Evolutionary conservation across 345 rosid genomes (phyloP), one percentile per base, ranked within the genome.

Genomic region (Leavenworthia alabamica): DNA sequence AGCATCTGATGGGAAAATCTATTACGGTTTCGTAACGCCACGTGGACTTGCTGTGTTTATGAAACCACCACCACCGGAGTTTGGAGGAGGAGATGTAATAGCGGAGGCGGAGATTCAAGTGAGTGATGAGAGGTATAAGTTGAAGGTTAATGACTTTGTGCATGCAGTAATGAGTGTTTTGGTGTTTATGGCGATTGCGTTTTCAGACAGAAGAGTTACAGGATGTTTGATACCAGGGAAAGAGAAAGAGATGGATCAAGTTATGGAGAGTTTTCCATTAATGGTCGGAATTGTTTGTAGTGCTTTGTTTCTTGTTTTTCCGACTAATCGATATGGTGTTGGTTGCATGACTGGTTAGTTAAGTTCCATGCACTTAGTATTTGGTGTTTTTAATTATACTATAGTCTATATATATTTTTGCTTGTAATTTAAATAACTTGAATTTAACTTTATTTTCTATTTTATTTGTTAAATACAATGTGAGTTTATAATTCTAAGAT

Each of bases 201-300:
- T 87, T 15, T 82, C 95, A 5, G 95, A 87, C 36, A 72, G 76
- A 3, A 72, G 95, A 23, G 85, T 87, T 4, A 84, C 88, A 0
- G 63, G 68, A 6, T 84, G 90, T 39, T 35, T 84, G 75, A 73
- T 86, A 40, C 85, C 88, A 0, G 82, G 86, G 31, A 83, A 82
- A 22, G 80, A 73, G 66, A 81, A 84, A 76, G 90, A 87, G 67
- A 78, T 87, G 80, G 84, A 80, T 52, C 86, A 87, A 63, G 81
- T 87, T n/a, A 82, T 84, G 90, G 95, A 87, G 73, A 85, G 90
- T 60, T 84, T 87, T 11, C 95, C 95, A 7, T 52, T 84, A 28
- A 87, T 87, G 90, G 83, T 84, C 14, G 90, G 95, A 16, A 67
- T 84, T 35, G 74, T 84, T 61, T 82, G 86, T 56, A 84, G 91